Evolutionary conservation across 352 stramenopile genomes (phyloP), one percentile per base, ranked within the genome.

Genomic region (Elongisporangium prolatum): DNA sequence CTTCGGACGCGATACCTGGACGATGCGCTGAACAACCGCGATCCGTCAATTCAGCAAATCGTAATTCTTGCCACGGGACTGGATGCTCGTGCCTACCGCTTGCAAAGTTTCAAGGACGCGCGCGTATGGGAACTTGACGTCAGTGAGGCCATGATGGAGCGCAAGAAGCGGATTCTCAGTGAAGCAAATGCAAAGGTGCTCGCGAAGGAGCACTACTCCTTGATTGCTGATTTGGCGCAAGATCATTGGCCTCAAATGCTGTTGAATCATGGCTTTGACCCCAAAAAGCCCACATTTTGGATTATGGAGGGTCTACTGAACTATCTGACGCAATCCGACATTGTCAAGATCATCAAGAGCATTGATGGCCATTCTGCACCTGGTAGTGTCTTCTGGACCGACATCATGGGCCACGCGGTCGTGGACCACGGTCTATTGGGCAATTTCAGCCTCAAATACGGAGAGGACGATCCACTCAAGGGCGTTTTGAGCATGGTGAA

Each of bases 51-150:
- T 52, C 64, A 72, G 13, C 77, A 88, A 47, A 53, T 86, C n/a
- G 75, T 88, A 11, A 65, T 88, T 10, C 62, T 88, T 1, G 77
- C 66, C 18, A 65, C 77, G 0, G 77, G 77, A 0, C 64, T 88
- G 2, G 77, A 88, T 52, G 74, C 68, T 16, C 69, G 77, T 14
- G 75, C 67, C n/a, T 86, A 77, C 57, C 69, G 73, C 3, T 62
- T 88, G 48, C 50, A 82, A 14, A 44, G 72, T 1, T 59, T 88
- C 17, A 40, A 40, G 9, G 72, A 65, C 16, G 74, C 72, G 22
- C 60, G 71, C 28, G 77, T 88, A 16, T 55, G 85, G 11, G 77
- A 88, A 59, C 55, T 88, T 13, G 77, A 88, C 48, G 56, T 68
- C 18, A 79, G 68, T 16, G 58, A 66, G 17, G 67, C 64, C 21